Conservation (phyloP, 139 green algal genomes). For the Marvania coccoides region DNA sequence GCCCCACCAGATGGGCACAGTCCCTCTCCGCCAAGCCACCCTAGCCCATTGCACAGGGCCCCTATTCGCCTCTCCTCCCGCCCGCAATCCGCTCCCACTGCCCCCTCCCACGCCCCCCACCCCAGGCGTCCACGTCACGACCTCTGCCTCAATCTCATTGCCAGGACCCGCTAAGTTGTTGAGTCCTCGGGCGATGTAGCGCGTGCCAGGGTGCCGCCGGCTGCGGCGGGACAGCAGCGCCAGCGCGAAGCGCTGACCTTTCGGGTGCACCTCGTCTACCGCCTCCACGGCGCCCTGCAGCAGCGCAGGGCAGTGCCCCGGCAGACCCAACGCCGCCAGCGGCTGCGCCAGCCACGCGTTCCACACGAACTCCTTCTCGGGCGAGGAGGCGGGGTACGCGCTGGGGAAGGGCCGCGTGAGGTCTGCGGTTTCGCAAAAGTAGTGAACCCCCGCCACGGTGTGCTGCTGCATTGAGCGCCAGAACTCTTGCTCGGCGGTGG, state of each 20-base stretch:
- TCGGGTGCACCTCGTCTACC: slow-evolving; percentile 53
- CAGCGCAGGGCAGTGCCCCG: slow-evolving; percentile 68
- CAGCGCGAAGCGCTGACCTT: slow-evolving; percentile 49
- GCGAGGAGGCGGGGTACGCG: slow-evolving; percentile 9
- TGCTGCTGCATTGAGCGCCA: slow-evolving; percentile 40
- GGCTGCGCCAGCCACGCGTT: slow-evolving; percentile 68
- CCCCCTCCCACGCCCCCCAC: not conserved
- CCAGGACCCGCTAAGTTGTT: slow-evolving; percentile 78
- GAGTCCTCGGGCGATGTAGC: slow-evolving; percentile 89
- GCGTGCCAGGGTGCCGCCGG: slow-evolving; percentile 81
- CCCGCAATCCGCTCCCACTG: not conserved
- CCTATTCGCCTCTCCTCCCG: not conserved
- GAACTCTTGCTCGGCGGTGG: slow-evolving; percentile 29
- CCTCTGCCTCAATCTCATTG: slow-evolving; percentile 98
- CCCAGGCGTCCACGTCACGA: slow-evolving; percentile 67
- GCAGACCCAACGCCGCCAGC: slow-evolving; percentile 59
- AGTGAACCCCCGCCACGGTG: slow-evolving; percentile 76
- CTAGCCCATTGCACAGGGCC: slow-evolving; percentile 48
- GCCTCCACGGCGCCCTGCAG: slow-evolving; percentile 86
- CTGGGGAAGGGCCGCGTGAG: slow-evolving; percentile 86
- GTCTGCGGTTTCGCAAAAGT: slow-evolving; percentile 91
- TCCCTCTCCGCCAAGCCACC: slow-evolving; percentile 78
- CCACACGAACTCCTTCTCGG: slow-evolving; percentile 80
- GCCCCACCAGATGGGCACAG: slow-evolving; percentile 68
- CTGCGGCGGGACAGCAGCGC: slow-evolving; percentile 63